Evolutionary conservation across 2,329 filamentous ascomycete species (phyloP), one percentile per base, ranked within the genome.

Genomic region (Ramichloridium luteum): DNA sequence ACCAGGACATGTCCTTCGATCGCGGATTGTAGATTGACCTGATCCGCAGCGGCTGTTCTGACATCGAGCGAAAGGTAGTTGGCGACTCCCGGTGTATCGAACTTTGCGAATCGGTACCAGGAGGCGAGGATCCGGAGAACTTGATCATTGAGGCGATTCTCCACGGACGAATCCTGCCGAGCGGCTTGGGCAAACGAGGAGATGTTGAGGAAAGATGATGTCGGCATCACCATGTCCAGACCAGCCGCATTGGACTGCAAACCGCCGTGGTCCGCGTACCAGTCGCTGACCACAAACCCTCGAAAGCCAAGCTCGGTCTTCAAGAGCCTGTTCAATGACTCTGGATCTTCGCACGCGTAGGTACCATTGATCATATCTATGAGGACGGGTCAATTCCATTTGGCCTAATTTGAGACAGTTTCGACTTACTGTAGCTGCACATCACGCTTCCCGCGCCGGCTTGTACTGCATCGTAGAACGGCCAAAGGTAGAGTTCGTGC

Each of bases 241-340:
- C 75, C 75, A 15, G 69, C 64, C 26, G 77, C 55, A 0, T 72
- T 69, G 13, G 69, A 71, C 0, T 61, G 65, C 0, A 77, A 68
- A 2, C 72, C 73, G 0, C 67, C 64, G 32, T 72, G 62, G 32
- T 77, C 72, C 0, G 70, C 71, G 16, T 68, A 51, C 75, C 77
- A 82, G 50, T 82, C 77, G 2, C 31, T 38, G 62, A 80, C 72
- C 16, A 80, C 69, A 43, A 57, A 74, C 47, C 78, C 78, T 44
- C 80, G 74, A 40, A 82, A 82, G 0, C 73, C 74, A 23, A 82
- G 62, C 53, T 83, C 78, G 23, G 77, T 74, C 45, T 82, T 83
- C 9, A 82, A 57, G 4, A 82, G 62, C 0, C 71, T 73, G 40
- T 80, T 82, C 28, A 78, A 61, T 4, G 77, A 56, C 48, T 74